Conservation (phyloP, 306 rosid species). For the Acacia crassicarpa region DNA sequence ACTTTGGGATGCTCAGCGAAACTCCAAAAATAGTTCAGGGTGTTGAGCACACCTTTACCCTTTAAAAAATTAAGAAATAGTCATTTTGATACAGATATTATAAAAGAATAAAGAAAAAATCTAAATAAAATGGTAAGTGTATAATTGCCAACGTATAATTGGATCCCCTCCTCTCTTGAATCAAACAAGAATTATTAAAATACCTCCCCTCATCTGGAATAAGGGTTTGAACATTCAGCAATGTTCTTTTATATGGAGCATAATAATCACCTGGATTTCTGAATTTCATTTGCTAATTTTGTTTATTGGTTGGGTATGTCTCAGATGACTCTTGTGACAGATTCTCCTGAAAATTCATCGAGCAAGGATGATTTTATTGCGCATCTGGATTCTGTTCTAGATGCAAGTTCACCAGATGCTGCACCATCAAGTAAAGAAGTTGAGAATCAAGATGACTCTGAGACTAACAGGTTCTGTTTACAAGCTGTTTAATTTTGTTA, state of each 20-base stretch:
- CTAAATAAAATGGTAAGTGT: too few relatives aligned
- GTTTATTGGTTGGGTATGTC: constrained; percentile 23
- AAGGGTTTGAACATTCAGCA: background rate
- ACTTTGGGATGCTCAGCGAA: too few relatives aligned
- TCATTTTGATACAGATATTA: too few relatives aligned
- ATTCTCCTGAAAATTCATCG: constrained; percentile 70
- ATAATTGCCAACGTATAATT: too few relatives aligned
- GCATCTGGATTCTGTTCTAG: constrained; percentile 52
- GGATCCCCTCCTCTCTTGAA: too few relatives aligned
- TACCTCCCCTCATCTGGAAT: background rate
- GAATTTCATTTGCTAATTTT: constrained; percentile 11
- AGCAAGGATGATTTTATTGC: constrained; percentile 72
- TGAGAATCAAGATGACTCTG: constrained; percentile 33
- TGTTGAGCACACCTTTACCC: too few relatives aligned
- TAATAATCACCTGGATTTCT: too few relatives aligned
- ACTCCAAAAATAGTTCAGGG: too few relatives aligned
- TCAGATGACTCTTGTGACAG: constrained; percentile 70
- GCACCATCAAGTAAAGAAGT: constrained; percentile 32
- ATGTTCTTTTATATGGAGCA: background rate
- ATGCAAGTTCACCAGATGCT: constrained; percentile 45
- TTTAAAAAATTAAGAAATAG: too few relatives aligned
- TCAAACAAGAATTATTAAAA: too few relatives aligned
- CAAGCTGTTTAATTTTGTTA: constrained; percentile 14
- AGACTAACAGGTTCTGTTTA: constrained; percentile 46
- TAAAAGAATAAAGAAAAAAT: too few relatives aligned